These are phyloP conservation scores for Phytophthora brassicae DNA, from an alignment of 352 stramenopile genomes.

Conservation along the genomic window DNA sequence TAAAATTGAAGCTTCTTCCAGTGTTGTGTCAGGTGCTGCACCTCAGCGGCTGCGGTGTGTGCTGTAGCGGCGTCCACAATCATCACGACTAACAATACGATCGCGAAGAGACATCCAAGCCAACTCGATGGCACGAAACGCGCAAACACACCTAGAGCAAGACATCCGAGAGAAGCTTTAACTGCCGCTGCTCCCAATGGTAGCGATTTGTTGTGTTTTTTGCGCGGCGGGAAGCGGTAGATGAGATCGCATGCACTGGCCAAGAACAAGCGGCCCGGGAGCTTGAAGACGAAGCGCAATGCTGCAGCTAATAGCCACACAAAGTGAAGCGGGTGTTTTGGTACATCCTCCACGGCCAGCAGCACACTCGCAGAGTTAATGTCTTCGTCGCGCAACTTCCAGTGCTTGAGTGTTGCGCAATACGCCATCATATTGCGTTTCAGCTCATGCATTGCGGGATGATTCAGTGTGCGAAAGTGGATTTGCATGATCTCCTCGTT, in stretches of 20 bases:
- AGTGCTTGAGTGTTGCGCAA: constrained; percentile 56
- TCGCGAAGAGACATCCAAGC: constrained; percentile 33
- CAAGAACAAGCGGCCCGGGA: constrained; percentile 47
- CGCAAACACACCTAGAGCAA: constrained; percentile 41
- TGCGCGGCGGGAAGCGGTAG: constrained; percentile 43
- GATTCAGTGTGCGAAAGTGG: constrained; percentile 69
- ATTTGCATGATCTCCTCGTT: constrained; percentile 83
- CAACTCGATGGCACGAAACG: constrained; percentile 32
- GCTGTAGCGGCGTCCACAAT: constrained; percentile 38
- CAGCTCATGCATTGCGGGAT: constrained; percentile 69
- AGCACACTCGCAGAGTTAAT: constrained; percentile 60
- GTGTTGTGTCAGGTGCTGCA: constrained; percentile 52
- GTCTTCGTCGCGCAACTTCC: constrained; percentile 68
- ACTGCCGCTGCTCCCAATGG: constrained; percentile 28
- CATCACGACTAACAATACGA: constrained; percentile 30
- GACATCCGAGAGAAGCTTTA: constrained; percentile 41
- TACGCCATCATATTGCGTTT: constrained; percentile 71
- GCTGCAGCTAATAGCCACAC: constrained; percentile 46
- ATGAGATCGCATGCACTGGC: constrained; percentile 56
- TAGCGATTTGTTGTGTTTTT: constrained; percentile 29
- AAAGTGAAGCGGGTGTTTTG: constrained; percentile 48
- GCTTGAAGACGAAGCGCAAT: constrained; percentile 40
- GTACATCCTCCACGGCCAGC: constrained; percentile 38
- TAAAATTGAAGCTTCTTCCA: constrained; percentile 80
- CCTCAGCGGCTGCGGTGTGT: constrained; percentile 35